Conservation (phyloP, 208 protist species). For the Leishmania aethiopica region DNA sequence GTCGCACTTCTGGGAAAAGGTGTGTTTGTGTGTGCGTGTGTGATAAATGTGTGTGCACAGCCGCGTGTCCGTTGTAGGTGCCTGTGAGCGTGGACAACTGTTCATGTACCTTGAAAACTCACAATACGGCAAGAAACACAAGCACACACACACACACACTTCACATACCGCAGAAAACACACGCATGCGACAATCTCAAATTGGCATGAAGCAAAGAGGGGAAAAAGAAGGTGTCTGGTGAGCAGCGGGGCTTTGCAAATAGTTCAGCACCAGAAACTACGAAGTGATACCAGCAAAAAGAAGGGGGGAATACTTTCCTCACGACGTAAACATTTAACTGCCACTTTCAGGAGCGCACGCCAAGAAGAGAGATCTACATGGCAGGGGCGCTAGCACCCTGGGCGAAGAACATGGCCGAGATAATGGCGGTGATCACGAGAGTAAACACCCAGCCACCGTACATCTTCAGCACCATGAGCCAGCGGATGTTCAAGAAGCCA, state of each 20-base stretch:
- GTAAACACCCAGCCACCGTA: slow-evolving; percentile 68
- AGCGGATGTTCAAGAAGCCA: slow-evolving; percentile 52
- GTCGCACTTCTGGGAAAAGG: background rate
- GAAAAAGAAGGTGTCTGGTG: background rate
- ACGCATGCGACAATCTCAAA: background rate
- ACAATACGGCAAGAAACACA: background rate
- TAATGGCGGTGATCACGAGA: slow-evolving; percentile 42
- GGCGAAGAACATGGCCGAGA: slow-evolving; percentile 60
- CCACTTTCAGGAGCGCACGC: background rate
- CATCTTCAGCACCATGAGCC: slow-evolving; percentile 68
- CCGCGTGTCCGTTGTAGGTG: background rate
- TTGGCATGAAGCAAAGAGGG: background rate
- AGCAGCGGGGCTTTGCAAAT: background rate
- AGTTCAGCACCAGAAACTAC: background rate
- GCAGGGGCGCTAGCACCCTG: slow-evolving; percentile 59
- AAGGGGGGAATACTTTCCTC: background rate
- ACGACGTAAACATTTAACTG: background rate
- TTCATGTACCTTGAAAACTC: background rate
- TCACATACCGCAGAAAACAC: background rate
- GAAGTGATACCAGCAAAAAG: background rate
- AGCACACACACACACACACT: background rate
- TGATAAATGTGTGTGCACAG: background rate
- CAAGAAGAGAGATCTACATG: slow-evolving; percentile 1
- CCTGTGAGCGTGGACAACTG: background rate
- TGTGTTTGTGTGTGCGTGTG: background rate